Base-by-base conservation (phyloP, 495 filamentous ascomycete species). In the Hypoxylon fragiforme region DNA sequence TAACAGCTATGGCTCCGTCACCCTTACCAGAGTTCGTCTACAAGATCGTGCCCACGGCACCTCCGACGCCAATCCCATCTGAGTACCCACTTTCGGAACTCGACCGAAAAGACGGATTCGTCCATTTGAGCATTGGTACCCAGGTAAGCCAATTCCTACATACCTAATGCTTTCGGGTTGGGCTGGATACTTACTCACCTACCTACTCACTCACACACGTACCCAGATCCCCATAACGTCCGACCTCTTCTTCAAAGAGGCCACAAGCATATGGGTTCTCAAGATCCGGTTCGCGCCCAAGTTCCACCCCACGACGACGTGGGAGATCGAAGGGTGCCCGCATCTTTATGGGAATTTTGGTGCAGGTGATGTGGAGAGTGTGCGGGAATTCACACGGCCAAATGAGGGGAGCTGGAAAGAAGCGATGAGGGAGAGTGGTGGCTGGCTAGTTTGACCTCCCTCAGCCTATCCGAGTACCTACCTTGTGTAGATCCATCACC, bases 91-190 rank as follows among this genome's bases (percentile, higher is more conserved):
- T 75, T 42, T 80, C 78, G 37, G 69, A 73, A 15, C 67, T 80
- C 5, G 79, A 81, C 62, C 67, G 64, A 46, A 62, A 75, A 39
- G 79, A 81, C 45, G 79, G 79, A 11, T 81, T 81, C 59, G 68
- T 81, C 5, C 79, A 81, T 38, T 55, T 81, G 13, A 79, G 76
- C 53, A 70, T 68, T 6, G 69, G 76, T 13, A 62, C 57, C 40
- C 79, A 77, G 68, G 76, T 76, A 65, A 50, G 67, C 57, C 3
- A 28, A 9, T 3, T n/a, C 28, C 30, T 35, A 5, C 7, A 3
- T 22, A 20, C 34, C 24, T 9, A 28, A 9, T 38, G 2, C 14
- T 12, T 21, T 19, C 14, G 34, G n/a, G n/a, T n/a, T n/a, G n/a
- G n/a, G n/a, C n/a, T n/a, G n/a, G n/a, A n/a, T 28, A 28, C 24